These are phyloP conservation scores for Penicillium vulpinum DNA, from an alignment of 2,329 filamentous ascomycete species.

Conservation along the genomic window DNA sequence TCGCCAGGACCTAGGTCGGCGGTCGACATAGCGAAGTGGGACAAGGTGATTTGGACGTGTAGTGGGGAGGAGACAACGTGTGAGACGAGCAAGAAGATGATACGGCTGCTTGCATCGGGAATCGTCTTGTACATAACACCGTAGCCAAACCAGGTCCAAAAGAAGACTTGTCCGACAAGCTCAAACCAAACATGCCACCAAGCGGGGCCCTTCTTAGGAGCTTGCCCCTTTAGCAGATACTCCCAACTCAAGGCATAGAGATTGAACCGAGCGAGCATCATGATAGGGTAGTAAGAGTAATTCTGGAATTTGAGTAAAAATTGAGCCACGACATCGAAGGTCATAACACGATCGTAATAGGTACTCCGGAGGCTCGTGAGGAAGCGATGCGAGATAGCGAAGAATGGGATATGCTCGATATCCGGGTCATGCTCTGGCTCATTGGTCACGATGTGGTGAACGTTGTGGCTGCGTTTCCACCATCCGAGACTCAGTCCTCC, in stretches of 20 bases:
- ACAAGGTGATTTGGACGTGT: conserved; percentile 87
- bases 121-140: conserved; percentile 72
- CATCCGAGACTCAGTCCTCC: conserved; percentile 89
- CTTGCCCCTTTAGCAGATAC: conserved; percentile 68
- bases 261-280: conserved; percentile 82
- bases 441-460: conserved; percentile 96
- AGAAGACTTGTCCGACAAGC: conserved; percentile 71
- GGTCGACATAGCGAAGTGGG: conserved; percentile 92
- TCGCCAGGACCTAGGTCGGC: conserved; percentile 79
- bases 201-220: conserved; percentile 71
- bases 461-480: conserved; percentile 97
- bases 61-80: conserved; percentile 79
- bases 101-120: conserved; percentile 66
- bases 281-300: conserved; percentile 79
- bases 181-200: conserved; percentile 86
- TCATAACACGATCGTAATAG: conserved; percentile 80
- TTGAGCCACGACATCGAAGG: conserved; percentile 73
- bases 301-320: conserved; percentile 71
- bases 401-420: conserved; percentile 87
- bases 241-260: conserved; percentile 80
- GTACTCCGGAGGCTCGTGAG: conserved; percentile 71
- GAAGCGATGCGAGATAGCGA: conserved; percentile 81
- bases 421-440: conserved; percentile 94
- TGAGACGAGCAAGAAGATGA: conserved; percentile 75
- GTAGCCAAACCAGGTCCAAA: conserved; percentile 88